Base-by-base conservation (phyloP, 2,329 filamentous ascomycete species). In the Aspergillus tamarii region DNA sequence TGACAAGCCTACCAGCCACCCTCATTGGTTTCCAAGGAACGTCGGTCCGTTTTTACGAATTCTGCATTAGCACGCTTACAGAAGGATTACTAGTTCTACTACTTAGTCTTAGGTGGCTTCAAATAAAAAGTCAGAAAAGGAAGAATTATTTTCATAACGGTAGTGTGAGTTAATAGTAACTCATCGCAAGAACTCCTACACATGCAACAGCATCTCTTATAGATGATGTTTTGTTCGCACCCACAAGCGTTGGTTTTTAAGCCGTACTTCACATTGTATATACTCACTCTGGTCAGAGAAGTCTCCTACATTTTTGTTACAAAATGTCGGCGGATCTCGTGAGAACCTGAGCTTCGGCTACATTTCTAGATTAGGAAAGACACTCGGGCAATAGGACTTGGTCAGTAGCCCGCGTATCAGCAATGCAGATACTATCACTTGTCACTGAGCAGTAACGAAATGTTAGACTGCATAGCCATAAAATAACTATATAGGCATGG, bases 281-380 rank as follows among this genome's bases (percentile, higher is more conserved):
- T 16, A 41, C 39, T n/a, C 16, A n/a, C 39, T 19, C 16, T 41
- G 9, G 1, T 21, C 19, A 54, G 7, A 54, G 30, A 34, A 19
- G 2, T 53, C 16, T 39, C 32, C n/a, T 30, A 39, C 14, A 19
- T 26, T 61, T 54, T 55, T 19, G 41, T 56, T 55, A 55, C 43
- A 56, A 58, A 53, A 52, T 45, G 46, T 64, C 62, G 61, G 65
- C 63, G 60, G 56, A 64, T 61, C 59, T 61, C 45, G 59, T 59
- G 45, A 57, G 55, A 64, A 62, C 62, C 28, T 45, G 23, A 54
- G 59, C 59, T 64, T 70, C 68, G 68, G 68, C 66, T 69, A 70
- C 63, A 66, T 70, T 59, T 41, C 68, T 61, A n/a, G 26, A 62
- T 69, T 55, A 45, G 67, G 68, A 34, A 67, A 64, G 16, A 61